A percentile compares a stretch with the other conserved stretches of the same genome.
These are phyloP conservation scores for Platismatia glauca DNA, from an alignment of 495 filamentous ascomycete species.

Conservation along the genomic window DNA sequence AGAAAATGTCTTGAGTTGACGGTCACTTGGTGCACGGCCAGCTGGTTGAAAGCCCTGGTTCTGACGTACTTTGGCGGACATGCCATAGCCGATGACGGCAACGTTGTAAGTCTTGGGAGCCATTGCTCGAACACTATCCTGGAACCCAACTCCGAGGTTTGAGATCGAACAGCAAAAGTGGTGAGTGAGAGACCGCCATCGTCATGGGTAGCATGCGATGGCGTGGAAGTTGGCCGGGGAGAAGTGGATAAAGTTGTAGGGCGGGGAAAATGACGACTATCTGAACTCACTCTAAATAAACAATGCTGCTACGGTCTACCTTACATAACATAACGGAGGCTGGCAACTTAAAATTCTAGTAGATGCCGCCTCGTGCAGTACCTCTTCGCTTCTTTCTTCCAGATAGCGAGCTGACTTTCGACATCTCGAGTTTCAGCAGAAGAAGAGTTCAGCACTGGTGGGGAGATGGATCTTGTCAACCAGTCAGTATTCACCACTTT, in stretches of 20 bases:
- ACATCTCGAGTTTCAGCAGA: not conserved
- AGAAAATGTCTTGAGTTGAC: not conserved
- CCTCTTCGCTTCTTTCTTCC: no score
- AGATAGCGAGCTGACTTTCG: no score
- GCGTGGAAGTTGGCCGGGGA: no score
- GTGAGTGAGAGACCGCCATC: not conserved
- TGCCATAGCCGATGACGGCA: constrained; percentile 57
- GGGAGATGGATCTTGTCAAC: constrained; percentile 72
- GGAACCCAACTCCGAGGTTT: not conserved
- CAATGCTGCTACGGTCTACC: no score
- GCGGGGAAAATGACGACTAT: no score
- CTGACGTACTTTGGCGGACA: constrained; percentile 58
- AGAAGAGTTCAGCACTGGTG: not conserved
- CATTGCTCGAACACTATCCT: constrained; percentile 28
- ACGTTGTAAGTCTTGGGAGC: constrained; percentile 46
- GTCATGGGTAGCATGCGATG: not conserved
- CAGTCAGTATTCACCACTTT: constrained; percentile 50
- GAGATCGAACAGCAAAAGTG: not conserved
- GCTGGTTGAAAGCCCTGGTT: no score
- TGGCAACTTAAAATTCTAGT: no score
- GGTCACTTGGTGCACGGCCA: not conserved
- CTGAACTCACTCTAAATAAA: no score
- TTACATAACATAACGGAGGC: no score
- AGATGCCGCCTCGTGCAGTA: no score
- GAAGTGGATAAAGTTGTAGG: no score